These are phyloP conservation scores for Elsinoe perseae DNA, from an alignment of 2,329 filamentous ascomycete species.

Conservation along the genomic window DNA sequence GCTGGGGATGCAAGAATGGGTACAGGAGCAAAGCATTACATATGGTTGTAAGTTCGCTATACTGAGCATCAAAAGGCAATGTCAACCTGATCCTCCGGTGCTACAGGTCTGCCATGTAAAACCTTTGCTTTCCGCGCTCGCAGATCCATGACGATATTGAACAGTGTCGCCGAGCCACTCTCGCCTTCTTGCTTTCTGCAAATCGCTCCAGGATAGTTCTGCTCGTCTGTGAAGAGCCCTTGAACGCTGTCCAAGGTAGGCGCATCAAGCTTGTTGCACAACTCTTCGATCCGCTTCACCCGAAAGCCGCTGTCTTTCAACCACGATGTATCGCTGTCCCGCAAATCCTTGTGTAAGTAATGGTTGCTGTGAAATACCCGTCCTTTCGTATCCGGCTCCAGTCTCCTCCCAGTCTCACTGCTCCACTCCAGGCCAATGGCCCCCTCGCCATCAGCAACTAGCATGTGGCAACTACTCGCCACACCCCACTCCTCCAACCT, in stretches of 20 bases:
- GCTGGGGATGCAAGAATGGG: neutral
- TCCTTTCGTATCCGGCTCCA: slow-evolving; percentile 28
- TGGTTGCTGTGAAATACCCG: slow-evolving; percentile 41
- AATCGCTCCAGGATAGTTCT: slow-evolving; percentile 33
- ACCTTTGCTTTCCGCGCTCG: slow-evolving; percentile 25
- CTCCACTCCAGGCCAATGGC: slow-evolving; percentile 46
- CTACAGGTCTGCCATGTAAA: slow-evolving; percentile 28
- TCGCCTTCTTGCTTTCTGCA: slow-evolving; percentile 26
- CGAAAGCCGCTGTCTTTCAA: slow-evolving; percentile 35
- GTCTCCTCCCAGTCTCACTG: slow-evolving; percentile 28
- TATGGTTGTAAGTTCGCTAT: neutral
- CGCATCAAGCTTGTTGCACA: slow-evolving; percentile 20
- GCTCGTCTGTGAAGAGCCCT: slow-evolving; percentile 36
- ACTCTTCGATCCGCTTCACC: slow-evolving; percentile 33
- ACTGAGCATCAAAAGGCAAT: slow-evolving; percentile 18
- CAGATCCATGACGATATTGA: slow-evolving; percentile 35
- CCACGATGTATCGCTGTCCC: slow-evolving; percentile 35
- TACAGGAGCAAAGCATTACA: neutral
- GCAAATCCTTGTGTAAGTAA: slow-evolving; percentile 32
- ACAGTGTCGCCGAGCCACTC: slow-evolving; percentile 27
- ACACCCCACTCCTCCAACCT: slow-evolving; percentile 42
- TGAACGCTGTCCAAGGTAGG: slow-evolving; percentile 28
- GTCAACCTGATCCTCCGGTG: slow-evolving; percentile 25
- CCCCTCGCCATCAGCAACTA: slow-evolving; percentile 43
- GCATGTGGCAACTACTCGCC: slow-evolving; percentile 47